Evolutionary conservation across 768 basidiomycete species (phyloP).

Genomic region (Collybiopsis confluens): DNA sequence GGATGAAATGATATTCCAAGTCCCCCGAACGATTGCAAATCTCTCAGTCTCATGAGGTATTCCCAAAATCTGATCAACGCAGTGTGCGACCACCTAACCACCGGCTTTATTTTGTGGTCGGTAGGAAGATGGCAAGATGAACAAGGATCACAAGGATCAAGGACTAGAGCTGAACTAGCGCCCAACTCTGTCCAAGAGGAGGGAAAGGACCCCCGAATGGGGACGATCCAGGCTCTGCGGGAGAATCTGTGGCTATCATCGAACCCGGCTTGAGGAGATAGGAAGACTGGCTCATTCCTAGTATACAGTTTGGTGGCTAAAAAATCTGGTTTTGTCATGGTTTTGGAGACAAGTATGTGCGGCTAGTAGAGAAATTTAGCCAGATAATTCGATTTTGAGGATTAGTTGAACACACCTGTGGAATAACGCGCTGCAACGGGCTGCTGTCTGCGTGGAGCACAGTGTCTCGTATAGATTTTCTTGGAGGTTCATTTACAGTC

Average conservation of each 20-base stretch:
- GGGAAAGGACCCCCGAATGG: not conserved
- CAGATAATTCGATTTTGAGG: not conserved
- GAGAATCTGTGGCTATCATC: not conserved
- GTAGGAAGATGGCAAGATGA: not conserved
- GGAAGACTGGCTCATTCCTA: not conserved
- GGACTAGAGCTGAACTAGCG: not conserved
- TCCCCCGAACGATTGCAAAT: not conserved
- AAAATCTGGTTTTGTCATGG: not conserved
- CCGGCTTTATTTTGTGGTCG: not conserved
- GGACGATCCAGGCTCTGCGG: conserved; percentile 2
- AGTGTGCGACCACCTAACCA: not conserved
- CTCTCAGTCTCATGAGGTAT: not conserved
- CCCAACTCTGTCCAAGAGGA: not conserved
- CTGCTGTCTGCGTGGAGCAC: not conserved
- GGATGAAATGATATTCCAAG: conserved; percentile 2
- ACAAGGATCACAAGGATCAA: not conserved
- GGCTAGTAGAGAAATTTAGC: not conserved
- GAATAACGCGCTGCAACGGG: not conserved
- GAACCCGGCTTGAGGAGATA: not conserved
- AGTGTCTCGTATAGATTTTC: not conserved
- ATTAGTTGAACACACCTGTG: not conserved
- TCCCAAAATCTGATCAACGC: not conserved
- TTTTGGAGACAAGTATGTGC: not conserved
- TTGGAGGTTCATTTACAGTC: not conserved
- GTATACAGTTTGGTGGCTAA: not conserved